Evolutionary conservation across 2,329 filamentous ascomycete species (phyloP), one percentile per base, ranked within the genome.

Genomic region (Shiraia bambusicola): DNA sequence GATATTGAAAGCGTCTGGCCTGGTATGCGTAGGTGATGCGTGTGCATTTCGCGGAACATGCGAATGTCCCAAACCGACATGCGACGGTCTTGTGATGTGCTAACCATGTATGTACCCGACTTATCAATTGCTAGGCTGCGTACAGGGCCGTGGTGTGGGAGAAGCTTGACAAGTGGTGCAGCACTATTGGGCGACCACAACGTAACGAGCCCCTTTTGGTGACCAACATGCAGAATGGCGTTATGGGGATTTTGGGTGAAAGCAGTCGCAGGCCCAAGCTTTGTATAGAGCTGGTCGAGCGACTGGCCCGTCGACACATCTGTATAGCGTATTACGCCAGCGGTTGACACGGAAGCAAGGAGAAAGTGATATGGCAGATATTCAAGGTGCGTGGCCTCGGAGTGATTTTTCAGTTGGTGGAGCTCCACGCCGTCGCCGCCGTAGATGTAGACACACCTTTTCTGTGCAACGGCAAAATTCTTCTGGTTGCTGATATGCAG

Each of bases 31-130:
- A 90, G 88, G 50, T 84, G 88, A 72, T 97, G 97, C 55, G 79
- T 88, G 72, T 93, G 88, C 17, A 98, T 86, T 63, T 95, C 89
- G 57, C 87, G 89, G 75, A 94, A 93, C 80, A 89, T 95, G 30
- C 92, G 83, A 49, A 97, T 85, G 65, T 97, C 92, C 90, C 92
- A 96, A 10, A 95, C 84, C n/a, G 87, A 83, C 87, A 95, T 94
- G 64, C 87, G 88, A 53, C 83, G 77, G 66, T 96, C 92, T 65
- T 95, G 89, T 1, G 91, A 92, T 0, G 88, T 85, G 3, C 90
- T 89, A 9, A 95, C 89, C 92, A 97, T 96, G 72, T 96, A 98
- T 42, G 87, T 82, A 15, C 93, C 93, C 66, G 92, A 87, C 45
- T 91, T 81, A 64, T 98, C 92, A 29, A 97, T 78, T 2, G 88